Evolutionary conservation across 2,329 filamentous ascomycete species (phyloP), one percentile per base, ranked within the genome.

Genomic region (Aspergillus texensis): DNA sequence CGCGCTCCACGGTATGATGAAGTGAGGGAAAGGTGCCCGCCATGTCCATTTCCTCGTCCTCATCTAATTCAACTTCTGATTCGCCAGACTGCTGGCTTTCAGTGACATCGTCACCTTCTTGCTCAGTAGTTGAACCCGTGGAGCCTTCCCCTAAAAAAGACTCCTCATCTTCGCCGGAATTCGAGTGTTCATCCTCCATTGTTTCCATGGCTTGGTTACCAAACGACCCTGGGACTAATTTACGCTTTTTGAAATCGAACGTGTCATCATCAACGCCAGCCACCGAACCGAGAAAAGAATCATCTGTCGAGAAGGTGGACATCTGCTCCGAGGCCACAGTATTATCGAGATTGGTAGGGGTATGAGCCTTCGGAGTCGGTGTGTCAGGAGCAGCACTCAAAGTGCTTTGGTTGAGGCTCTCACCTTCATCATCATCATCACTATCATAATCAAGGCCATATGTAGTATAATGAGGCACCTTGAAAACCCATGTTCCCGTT

Each of bases 121-220:
- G 83, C 72, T 85, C 85, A 79, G 85, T 88, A 82, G 85, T 84
- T 80, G 89, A 91, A 91, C 90, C 91, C 88, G 89, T 90, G 88
- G 91, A 94, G 89, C 91, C 89, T 84, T 89, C 86, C 87, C 89
- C 92, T 91, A 94, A 94, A 94, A 95, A 94, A 94, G 91, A 92
- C 86, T 88, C 84, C 58, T 80, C 75, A 21, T 70, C 72, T 43
- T 70, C 48, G 6, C 28, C 72, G 53, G 70, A 74, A 60, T 52
- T 65, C 61, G 80, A 63, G 19, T 62, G 79, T 71, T 82, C 80
- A 62, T 79, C 76, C n/a, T 81, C 73, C 60, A 86, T 81, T 26
- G 88, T 86, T 61, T 88, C 86, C 41, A 82, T 82, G 34, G 82
- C 81, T 57, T 86, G 84, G 61, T 87, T 84, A 41, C 92, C 90